Evolutionary conservation across 2,329 filamentous ascomycete species (phyloP), one percentile per base, ranked within the genome.

Genomic region (Fusarium veterinarium): DNA sequence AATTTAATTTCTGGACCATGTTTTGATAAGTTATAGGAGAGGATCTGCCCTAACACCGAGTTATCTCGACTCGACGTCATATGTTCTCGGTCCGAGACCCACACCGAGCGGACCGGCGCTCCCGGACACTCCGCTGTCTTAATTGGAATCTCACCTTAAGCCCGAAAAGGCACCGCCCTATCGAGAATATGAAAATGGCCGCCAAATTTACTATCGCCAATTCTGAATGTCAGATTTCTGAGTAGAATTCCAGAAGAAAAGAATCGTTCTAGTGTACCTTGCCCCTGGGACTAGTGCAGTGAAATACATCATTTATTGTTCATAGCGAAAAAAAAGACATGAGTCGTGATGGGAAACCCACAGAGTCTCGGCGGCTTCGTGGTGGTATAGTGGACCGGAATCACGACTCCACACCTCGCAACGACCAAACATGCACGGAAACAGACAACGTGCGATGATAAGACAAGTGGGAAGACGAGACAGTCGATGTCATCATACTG

Each of bases 321-420:
- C 17, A 30, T 16, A n/a, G 14, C 35, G 11, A 23, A 45, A 17
- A 37, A 11, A 23, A 45, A 17, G 33, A 49, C 48, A 46, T 53
- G 53, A 66, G 46, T 57, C 60, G 62, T 35, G 40, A 52, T 33
- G 33, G 31, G 30, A 38, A 41, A 44, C n/a, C 59, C 71, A 67
- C 69, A 53, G 56, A 59, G 40, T 55, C 56, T 74, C 72, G 72
- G 72, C 72, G 72, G 59, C 72, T 74, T 72, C 69, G 58, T 74
- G 72, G 72, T 64, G 48, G 12, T 74, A 74, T 72, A 70, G 72
- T 74, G 72, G 72, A 74, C 68, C 72, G 10, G n/a, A 25, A 60
- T 6, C 33, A 45, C n/a, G 52, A 60, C 64, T 74, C 72, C 72
- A 74, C 72, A 74, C 72, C 44, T 13, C 46, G 41, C 30, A 40